Base-by-base conservation (phyloP, 1,284 basidiomycete genomes). In the Wolfiporia cocos region DNA sequence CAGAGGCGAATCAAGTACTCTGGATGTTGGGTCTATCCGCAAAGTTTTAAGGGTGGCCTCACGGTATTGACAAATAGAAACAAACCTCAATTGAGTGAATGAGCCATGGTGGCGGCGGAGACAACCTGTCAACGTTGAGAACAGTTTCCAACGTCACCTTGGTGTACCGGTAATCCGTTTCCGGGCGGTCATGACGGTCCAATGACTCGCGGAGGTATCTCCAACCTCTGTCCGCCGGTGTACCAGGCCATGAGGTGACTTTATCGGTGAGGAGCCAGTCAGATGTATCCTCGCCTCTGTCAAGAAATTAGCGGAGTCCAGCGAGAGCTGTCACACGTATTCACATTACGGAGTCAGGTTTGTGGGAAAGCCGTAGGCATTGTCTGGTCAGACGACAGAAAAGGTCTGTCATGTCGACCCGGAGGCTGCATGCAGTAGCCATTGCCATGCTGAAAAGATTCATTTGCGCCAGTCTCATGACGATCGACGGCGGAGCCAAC, bases 321-420 rank as follows among this genome's bases (percentile, higher is more conserved):
- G 33, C 15, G 17, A 42, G 29, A 36, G 7, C n/a, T 11, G 3
- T 37, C 26, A 34, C 22, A 28, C 29, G 17, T 7, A 65, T 74
- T 54, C 62, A 83, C 81, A 76, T 54, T 39, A 75, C 66, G 12
- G 66, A 60, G 51, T 79, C 74, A 5, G 76, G 69, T 47, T 76
- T 70, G 49, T 73, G 73, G 20, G 81, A 74, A 28, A 94, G 67
- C 44, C 81, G 78, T 39, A 96, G 66, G 58, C 93, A 96, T 56
- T 87, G 84, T 21, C 70, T 70, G 0, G 92, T 81, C 39, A 99
- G 67, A 44, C 80, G 76, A 30, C 78, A 73, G 59, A 98, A 97
- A 18, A 95, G 59, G 50, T 90, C 84, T 2, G 81, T 79, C 85
- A 95, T 88, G 63, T 97, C 92, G 21, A 93, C 81, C 21, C 76